Conservation (phyloP, 371 early-diverging fungal genomes). For the Lichtheimia ornata region DNA sequence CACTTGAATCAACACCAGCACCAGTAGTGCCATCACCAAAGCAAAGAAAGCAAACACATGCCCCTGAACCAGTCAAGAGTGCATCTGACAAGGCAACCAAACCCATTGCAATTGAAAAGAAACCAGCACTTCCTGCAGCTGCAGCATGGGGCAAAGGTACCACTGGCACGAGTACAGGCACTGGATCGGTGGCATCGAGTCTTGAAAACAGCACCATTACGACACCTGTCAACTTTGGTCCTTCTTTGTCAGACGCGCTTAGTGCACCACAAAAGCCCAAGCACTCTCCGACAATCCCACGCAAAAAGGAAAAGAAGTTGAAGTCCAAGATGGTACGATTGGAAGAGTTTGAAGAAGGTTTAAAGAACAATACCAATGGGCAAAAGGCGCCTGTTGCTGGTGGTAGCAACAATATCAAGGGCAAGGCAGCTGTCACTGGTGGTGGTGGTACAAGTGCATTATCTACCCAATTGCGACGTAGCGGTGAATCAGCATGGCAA, state of each 20-base stretch:
- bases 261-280: conserved; percentile 50
- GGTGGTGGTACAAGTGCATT: conserved; percentile 8
- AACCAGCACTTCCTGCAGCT: conserved; percentile 63
- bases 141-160: conserved; percentile 65
- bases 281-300: conserved; percentile 28
- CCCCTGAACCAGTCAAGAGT: conserved; percentile 14
- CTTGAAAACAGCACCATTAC: conserved; percentile 28
- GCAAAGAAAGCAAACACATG: conserved; percentile 1
- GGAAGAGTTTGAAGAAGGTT: conserved; percentile 46
- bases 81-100: conserved; percentile 20
- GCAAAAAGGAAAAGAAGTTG: conserved; percentile 45
- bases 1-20: not conserved
- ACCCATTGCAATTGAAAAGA: conserved; percentile 24
- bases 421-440: conserved; percentile 14
- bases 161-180: conserved; percentile 10
- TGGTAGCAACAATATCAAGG: conserved; percentile 18
- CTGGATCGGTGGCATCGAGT: conserved; percentile 18
- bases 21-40: conserved; percentile 1
- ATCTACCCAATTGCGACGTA: conserved; percentile 2
- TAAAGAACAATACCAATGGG: conserved; percentile 22
- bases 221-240: conserved; percentile 47
- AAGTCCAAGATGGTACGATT: conserved; percentile 48
- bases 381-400: conserved; percentile 15
- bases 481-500: conserved; percentile 5
- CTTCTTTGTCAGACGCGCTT: conserved; percentile 45